Evolutionary conservation across 2,329 filamentous ascomycete species (phyloP).

Genomic region (Botryotinia calthae): DNA sequence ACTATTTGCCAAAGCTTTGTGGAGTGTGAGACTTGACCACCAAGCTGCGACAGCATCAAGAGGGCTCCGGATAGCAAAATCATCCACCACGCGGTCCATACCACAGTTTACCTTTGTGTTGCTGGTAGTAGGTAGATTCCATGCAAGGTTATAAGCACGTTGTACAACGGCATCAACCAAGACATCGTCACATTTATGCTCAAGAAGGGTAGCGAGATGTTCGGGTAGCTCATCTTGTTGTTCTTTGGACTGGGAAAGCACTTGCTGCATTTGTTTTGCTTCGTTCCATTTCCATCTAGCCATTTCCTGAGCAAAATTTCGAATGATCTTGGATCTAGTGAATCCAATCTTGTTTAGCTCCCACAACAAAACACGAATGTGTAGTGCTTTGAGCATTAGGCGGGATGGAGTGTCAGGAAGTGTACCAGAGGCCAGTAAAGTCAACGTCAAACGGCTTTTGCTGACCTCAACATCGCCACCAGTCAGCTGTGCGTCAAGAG

Average conservation of each 20-base stretch:
- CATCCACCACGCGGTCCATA: conserved; percentile 81
- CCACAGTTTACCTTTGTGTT: conserved; percentile 64
- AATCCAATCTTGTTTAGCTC: conserved; percentile 65
- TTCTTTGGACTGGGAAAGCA: conserved; percentile 47
- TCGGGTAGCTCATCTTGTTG: conserved; percentile 63
- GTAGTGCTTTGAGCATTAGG: conserved; percentile 88
- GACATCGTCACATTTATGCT: conserved; percentile 78
- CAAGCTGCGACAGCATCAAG: conserved; percentile 88
- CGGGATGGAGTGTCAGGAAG: conserved; percentile 78
- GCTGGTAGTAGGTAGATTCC: conserved; percentile 74
- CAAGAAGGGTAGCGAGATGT: conserved; percentile 72
- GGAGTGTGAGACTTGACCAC: conserved; percentile 76
- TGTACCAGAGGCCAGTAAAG: conserved; percentile 82
- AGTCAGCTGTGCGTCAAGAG: conserved; percentile 86
- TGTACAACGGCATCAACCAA: conserved; percentile 75
- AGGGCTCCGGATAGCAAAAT: conserved; percentile 79
- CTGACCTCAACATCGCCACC: conserved; percentile 89
- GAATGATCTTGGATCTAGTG: conserved; percentile 61
- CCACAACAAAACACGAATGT: conserved; percentile 87
- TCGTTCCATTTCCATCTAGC: conserved; percentile 79
- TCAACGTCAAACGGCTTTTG: conserved; percentile 80
- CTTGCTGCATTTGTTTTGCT: conserved; percentile 63
- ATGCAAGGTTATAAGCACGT: conserved; percentile 84
- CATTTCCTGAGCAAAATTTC: conserved; percentile 68
- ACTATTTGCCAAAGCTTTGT: conserved; percentile 63